Evolutionary conservation across 2,329 filamentous ascomycete genomes (phyloP).

Genomic region (Plenodomus tracheiphilus): DNA sequence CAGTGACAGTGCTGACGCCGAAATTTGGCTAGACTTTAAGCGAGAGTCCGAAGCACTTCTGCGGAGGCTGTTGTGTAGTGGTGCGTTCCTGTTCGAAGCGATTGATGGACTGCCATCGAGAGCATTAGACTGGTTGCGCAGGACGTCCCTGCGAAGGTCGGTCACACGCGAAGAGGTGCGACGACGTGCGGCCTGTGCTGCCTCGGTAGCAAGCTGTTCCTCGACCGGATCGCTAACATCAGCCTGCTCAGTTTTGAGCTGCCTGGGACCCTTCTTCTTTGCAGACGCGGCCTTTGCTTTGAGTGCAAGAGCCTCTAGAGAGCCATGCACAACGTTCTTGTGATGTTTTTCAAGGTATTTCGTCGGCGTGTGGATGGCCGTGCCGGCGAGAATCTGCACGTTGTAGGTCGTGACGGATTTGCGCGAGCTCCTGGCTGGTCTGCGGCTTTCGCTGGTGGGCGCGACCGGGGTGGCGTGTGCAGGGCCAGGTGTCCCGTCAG

Average conservation of each 20-base stretch:
- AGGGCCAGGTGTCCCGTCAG: constrained; percentile 19
- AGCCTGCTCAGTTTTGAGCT: constrained; percentile 12
- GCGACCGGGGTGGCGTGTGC: constrained; percentile 21
- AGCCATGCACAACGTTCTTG: constrained; percentile 41
- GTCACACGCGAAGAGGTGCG: constrained; percentile 36
- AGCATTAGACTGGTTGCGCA: constrained; percentile 34
- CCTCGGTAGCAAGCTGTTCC: constrained; percentile 37
- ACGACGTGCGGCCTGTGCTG: constrained; percentile 37
- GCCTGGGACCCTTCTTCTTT: constrained; percentile 21
- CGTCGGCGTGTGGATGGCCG: constrained; percentile 60
- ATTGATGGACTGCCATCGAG: constrained; percentile 34
- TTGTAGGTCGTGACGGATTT: constrained; percentile 67
- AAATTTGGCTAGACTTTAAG: constrained; percentile 19
- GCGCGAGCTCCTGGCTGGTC: constrained; percentile 56
- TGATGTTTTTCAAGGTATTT: constrained; percentile 46
- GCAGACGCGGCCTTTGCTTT: constrained; percentile 15
- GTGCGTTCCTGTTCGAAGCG: constrained; percentile 44
- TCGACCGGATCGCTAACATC: constrained; percentile 30
- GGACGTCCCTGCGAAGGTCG: constrained; percentile 40
- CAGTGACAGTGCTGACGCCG: constrained; percentile 13
- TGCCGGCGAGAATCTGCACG: constrained; percentile 64
- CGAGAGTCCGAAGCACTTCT: constrained; percentile 31
- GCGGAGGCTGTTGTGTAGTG: constrained; percentile 32
- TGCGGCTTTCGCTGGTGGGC: constrained; percentile 28
- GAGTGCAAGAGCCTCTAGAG: constrained; percentile 19